Conservation (phyloP, 805 yeast species). For the Ogataea philodendri region DNA sequence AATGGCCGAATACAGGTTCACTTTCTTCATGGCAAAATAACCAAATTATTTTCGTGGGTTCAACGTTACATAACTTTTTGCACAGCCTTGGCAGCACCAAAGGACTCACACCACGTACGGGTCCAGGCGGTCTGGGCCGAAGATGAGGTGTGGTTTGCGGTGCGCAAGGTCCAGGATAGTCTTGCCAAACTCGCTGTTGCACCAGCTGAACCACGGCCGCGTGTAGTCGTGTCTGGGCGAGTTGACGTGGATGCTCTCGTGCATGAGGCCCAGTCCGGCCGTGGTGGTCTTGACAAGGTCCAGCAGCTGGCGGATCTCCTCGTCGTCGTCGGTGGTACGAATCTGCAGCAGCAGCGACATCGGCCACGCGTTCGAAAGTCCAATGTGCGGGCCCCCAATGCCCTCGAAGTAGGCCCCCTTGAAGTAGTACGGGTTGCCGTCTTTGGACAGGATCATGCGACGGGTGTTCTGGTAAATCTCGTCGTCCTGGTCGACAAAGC, state of each 20-base stretch:
- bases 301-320: conserved; percentile 56
- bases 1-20: conserved; percentile 41
- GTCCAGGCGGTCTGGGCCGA: conserved; percentile 40
- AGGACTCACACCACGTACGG: conserved; percentile 12
- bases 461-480: conserved; percentile 74
- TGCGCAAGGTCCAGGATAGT: conserved; percentile 74
- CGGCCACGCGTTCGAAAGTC: conserved; percentile 83
- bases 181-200: conserved; percentile 87
- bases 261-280: conserved; percentile 76
- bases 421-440: conserved; percentile 77
- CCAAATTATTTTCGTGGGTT: conserved; percentile 18
- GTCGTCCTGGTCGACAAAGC: conserved; percentile 52
- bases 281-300: conserved; percentile 57
- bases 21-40: conserved; percentile 20
- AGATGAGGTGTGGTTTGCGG: conserved; percentile 70
- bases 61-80: conserved; percentile 39
- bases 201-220: conserved; percentile 93
- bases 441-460: conserved; percentile 62
- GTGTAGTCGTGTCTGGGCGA: conserved; percentile 54
- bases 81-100: too few species aligned
- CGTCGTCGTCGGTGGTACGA: conserved; percentile 70
- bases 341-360: conserved; percentile 77
- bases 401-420: conserved; percentile 66
- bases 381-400: conserved; percentile 90
- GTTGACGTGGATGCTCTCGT: conserved; percentile 74